Evolutionary conservation across 768 basidiomycete species (phyloP).

Genomic region (Candolleomyces efflorescens): DNA sequence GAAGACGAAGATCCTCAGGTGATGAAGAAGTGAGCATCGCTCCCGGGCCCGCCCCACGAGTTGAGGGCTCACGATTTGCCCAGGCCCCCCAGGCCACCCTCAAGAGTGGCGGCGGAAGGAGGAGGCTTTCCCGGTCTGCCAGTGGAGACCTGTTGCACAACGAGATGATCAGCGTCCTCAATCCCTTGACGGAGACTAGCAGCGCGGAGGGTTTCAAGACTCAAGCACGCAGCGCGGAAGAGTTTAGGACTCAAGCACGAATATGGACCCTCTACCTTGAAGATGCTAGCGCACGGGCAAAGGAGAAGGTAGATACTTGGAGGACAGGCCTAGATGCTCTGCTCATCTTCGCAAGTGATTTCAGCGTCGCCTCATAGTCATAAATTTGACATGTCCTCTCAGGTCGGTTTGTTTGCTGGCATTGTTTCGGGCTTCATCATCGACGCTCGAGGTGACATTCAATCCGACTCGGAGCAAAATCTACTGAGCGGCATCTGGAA

Average conservation of each 20-base stretch:
- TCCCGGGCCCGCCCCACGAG: no score
- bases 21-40: no score
- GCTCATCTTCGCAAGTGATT: background rate
- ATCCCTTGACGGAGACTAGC: no score
- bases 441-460: conserved; percentile 14
- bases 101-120: no score
- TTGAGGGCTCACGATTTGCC: no score
- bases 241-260: background rate
- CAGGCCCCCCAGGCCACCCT: no score
- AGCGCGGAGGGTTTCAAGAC: no score
- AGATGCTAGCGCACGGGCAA: background rate
- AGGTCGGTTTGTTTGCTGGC: conserved; percentile 21
- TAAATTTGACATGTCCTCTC: background rate
- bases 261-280: conserved; percentile 4
- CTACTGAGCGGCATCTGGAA: conserved; percentile 7
- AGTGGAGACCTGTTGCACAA: no score
- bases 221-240: no score
- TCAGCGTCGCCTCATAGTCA: background rate
- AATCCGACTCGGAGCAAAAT: conserved; percentile 14
- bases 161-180: no score
- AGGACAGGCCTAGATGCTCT: conserved; percentile 6
- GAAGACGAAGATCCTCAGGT: no score
- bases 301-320: background rate
- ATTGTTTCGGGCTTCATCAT: conserved; percentile 17
- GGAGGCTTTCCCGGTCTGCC: no score